Percentiles rank a stretch among this genome's conserved stretches.
These are phyloP conservation scores for Crepidotus variabilis DNA, from an alignment of 768 basidiomycete genomes.

Conservation along the genomic window DNA sequence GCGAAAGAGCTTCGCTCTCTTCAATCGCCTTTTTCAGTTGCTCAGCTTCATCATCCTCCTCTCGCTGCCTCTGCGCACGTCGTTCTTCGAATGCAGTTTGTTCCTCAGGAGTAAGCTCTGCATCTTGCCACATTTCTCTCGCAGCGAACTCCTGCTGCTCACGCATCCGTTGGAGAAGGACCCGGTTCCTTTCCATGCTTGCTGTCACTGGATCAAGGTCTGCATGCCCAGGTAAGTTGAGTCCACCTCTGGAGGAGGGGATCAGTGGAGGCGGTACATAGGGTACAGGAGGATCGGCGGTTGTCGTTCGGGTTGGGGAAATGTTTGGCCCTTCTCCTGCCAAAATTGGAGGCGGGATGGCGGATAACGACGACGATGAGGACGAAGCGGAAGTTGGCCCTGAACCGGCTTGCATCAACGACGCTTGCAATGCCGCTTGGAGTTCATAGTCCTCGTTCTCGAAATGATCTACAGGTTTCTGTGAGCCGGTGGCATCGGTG, in stretches of 20 bases:
- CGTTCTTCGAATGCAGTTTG: slow-evolving; percentile 27
- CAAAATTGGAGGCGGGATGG: not conserved
- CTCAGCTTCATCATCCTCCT: slow-evolving; percentile 54
- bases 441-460: slow-evolving; percentile 67
- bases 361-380: not conserved
- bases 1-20: slow-evolving; percentile 51
- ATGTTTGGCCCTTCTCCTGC: not conserved
- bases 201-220: slow-evolving; percentile 56
- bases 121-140: slow-evolving; percentile 49
- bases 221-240: slow-evolving; percentile 16
- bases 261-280: not conserved
- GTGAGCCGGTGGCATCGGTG: slow-evolving; percentile 1
- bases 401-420: slow-evolving; percentile 38
- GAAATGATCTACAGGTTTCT: slow-evolving; percentile 1
- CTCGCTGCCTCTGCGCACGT: slow-evolving; percentile 24
- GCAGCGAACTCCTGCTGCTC: slow-evolving; percentile 66
- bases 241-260: not conserved
- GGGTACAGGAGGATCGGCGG: not conserved
- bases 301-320: slow-evolving; percentile 1
- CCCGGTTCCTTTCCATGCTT: slow-evolving; percentile 62
- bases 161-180: slow-evolving; percentile 60
- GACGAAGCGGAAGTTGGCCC: slow-evolving; percentile 5
- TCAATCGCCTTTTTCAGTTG: slow-evolving; percentile 56
- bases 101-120: slow-evolving; percentile 26
- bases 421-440: slow-evolving; percentile 85